Percentiles rank a stretch among this genome's conserved stretches.
These are phyloP conservation scores for Friedmanniomyces endolithicus DNA, from an alignment of 495 filamentous ascomycete genomes.

Conservation along the genomic window DNA sequence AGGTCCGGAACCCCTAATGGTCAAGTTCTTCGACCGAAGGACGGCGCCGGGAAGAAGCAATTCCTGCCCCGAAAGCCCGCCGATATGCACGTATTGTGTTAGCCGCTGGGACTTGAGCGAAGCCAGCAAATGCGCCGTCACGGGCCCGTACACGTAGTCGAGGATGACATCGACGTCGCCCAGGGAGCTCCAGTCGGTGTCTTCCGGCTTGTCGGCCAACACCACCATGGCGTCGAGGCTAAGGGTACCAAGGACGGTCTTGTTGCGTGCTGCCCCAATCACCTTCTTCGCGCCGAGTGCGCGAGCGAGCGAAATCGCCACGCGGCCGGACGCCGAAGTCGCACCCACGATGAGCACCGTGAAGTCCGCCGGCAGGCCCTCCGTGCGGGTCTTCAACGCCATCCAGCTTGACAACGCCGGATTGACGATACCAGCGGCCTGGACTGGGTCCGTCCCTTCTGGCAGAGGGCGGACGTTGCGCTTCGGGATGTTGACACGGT, in stretches of 20 bases:
- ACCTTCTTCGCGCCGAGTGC: slow-evolving; percentile 33
- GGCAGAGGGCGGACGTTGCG: slow-evolving; percentile 1
- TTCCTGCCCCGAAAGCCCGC: slow-evolving; percentile 10
- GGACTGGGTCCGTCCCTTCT: slow-evolving; percentile 26
- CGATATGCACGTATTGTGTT: slow-evolving; percentile 24
- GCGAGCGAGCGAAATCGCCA: slow-evolving; percentile 31
- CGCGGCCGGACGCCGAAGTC: slow-evolving; percentile 32
- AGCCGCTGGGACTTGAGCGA: slow-evolving; percentile 12
- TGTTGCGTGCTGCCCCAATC: slow-evolving; percentile 33
- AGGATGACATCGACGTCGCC: slow-evolving; percentile 26
- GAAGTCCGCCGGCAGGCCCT: slow-evolving; percentile 26
- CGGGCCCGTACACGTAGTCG: slow-evolving; percentile 25
- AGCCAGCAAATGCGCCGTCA: slow-evolving; percentile 8
- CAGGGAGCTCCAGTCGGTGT: slow-evolving; percentile 32
- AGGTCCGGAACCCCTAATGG: slow-evolving; percentile 22
- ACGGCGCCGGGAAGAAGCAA: slow-evolving; percentile 15
- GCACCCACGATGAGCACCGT: slow-evolving; percentile 35
- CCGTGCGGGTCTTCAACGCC: slow-evolving; percentile 30
- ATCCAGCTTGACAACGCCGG: slow-evolving; percentile 36
- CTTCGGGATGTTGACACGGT: slow-evolving; percentile 8
- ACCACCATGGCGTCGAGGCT: slow-evolving; percentile 33
- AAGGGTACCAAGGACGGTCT: slow-evolving; percentile 25
- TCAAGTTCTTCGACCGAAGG: slow-evolving; percentile 22
- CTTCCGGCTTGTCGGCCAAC: slow-evolving; percentile 23
- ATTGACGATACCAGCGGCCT: slow-evolving; percentile 36